Conservation (phyloP, 2,329 filamentous ascomycete species). For the Elsinoe perseae region DNA sequence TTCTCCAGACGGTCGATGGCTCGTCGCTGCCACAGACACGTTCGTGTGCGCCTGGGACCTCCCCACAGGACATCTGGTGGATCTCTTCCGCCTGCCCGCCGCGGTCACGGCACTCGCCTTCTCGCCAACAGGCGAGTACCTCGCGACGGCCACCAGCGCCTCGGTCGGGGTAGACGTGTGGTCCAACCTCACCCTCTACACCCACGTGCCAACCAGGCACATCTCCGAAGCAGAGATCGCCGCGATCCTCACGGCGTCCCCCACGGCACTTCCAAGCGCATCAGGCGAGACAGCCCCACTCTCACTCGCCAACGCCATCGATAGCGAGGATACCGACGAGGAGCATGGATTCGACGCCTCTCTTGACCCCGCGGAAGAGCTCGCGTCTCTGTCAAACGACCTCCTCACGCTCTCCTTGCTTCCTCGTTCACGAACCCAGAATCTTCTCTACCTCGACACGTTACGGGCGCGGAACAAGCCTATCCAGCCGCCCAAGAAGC, state of each 20-base stretch:
- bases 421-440: conserved; percentile 89
- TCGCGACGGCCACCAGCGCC: conserved; percentile 80
- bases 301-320: conserved; percentile 55
- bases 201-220: conserved; percentile 75
- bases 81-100: conserved; percentile 72
- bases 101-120: conserved; percentile 81
- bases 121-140: conserved; percentile 81
- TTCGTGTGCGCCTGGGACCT: conserved; percentile 85
- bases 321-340: conserved; percentile 36
- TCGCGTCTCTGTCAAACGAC: conserved; percentile 55
- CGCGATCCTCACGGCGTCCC: conserved; percentile 44
- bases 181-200: conserved; percentile 90
- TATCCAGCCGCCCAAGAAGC: conserved; percentile 79
- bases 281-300: conserved; percentile 81
- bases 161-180: conserved; percentile 86
- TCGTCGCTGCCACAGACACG: conserved; percentile 79
- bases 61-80: conserved; percentile 89
- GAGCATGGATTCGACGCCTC: conserved; percentile 49
- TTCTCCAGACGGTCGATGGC: conserved; percentile 88
- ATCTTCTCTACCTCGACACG: conserved; percentile 79
- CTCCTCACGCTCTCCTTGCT: conserved; percentile 85
- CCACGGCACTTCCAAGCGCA: conserved; percentile 50
- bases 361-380: conserved; percentile 36
- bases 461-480: conserved; percentile 92
- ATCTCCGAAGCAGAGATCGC: conserved; percentile 70